Evolutionary conservation across 1,139 yeast genomes (phyloP), one percentile per base, ranked within the genome.

Genomic region (Wickerhamiella infanticola): DNA sequence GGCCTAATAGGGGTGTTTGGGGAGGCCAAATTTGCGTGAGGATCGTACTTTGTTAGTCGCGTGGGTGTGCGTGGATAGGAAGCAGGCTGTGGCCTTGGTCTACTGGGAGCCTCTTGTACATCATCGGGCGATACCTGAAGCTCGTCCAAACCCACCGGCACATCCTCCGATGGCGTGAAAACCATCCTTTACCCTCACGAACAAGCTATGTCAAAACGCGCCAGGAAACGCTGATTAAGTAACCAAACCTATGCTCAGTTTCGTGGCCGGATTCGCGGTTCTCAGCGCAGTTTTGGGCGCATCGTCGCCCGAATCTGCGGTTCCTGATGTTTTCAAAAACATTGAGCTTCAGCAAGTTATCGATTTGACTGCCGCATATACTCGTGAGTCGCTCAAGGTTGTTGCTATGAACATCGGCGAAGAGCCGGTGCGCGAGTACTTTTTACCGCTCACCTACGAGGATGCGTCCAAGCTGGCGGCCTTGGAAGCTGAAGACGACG

Each of bases 301-400:
- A 7, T 7, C 7, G 2, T 29, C 33, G 33, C 33, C 33, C 2
- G 33, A 29, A 11, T 7, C 33, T 7, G 33, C 7, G 33, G 23
- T 39, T 7, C 35, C 44, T 35, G 40, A 40, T 33, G 18, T 8
- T 29, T 60, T 63, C 49, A 60, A 58, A 48, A 63, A 64, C 49
- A 46, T 52, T 39, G 52, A 61, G 29, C 48, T 60, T 37, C 38
- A 53, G 23, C 63, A 63, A 41, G 54, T 58, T 9, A 58, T 85
- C 40, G 95, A 86, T 57, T 69, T 86, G 47, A 60, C 74, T 35
- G 75, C 75, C 53, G 66, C 88, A 5, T 88, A 80, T 59, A 71
- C 78, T 46, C 76, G 75, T 54, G 94, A 83, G 59, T 67, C 75
- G 11, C 66, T 73, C 46, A 63, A 72, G 35, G 57, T 86, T 45